Conservation (phyloP, 2,329 filamentous ascomycete species). For the Diaporthe humulicola region DNA sequence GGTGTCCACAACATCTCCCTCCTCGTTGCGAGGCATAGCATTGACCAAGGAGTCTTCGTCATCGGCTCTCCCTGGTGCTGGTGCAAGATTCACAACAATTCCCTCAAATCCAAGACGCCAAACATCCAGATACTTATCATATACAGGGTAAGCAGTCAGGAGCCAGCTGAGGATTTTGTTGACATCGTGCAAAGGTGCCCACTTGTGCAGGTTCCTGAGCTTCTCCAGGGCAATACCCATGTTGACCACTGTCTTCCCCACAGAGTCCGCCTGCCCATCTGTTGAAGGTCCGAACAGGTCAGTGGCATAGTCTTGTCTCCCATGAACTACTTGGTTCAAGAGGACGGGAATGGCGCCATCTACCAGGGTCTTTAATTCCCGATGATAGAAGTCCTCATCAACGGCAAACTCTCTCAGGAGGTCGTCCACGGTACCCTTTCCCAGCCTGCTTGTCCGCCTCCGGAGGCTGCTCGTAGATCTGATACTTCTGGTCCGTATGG, state of each 20-base stretch:
- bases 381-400: constrained; percentile 89
- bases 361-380: constrained; percentile 92
- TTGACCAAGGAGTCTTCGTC: constrained; percentile 72
- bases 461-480: constrained; percentile 84
- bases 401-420: constrained; percentile 83
- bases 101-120: constrained; percentile 97
- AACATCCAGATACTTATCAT: constrained; percentile 85
- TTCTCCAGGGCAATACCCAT: constrained; percentile 94
- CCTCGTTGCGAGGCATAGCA: constrained; percentile 71
- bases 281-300: constrained; percentile 75
- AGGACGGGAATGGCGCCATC: constrained; percentile 96
- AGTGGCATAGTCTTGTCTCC: constrained; percentile 72
- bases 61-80: constrained; percentile 66
- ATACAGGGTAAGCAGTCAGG: constrained; percentile 80
- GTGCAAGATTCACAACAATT: constrained; percentile 91
- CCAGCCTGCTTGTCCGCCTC: constrained; percentile 75
- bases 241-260: constrained; percentile 89
- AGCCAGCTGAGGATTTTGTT: constrained; percentile 85
- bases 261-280: constrained; percentile 66
- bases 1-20: constrained; percentile 77
- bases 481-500: constrained; percentile 75
- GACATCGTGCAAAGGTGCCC: constrained; percentile 80
- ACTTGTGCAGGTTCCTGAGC: constrained; percentile 83
- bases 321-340: constrained; percentile 84
- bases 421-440: constrained; percentile 78